Evolutionary conservation across 768 basidiomycete species (phyloP).

Genomic region (Lentinula detonsa): DNA sequence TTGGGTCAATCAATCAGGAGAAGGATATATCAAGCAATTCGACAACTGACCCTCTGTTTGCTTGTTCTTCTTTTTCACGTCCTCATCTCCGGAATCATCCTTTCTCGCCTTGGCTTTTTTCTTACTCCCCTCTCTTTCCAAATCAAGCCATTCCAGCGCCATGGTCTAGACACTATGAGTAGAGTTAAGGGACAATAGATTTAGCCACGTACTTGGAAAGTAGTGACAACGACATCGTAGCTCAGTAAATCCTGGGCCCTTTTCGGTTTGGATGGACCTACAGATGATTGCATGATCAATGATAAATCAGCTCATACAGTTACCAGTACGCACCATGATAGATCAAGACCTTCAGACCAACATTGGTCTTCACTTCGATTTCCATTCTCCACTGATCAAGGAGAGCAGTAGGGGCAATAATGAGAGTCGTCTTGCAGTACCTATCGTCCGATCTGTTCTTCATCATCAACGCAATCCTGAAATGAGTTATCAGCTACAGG

Average conservation of each 20-base stretch:
- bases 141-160: constrained; percentile 53
- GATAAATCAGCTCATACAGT: neutral
- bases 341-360: constrained; percentile 42
- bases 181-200: neutral
- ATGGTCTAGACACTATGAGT: constrained; percentile 35
- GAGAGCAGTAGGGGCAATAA: constrained; percentile 61
- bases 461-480: constrained; percentile 54
- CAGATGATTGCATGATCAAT: constrained; percentile 5
- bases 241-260: constrained; percentile 41
- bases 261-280: constrained; percentile 42
- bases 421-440: constrained; percentile 55
- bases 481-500: constrained; percentile 1
- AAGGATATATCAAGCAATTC: neutral
- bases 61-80: constrained; percentile 20
- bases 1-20: neutral
- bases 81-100: constrained; percentile 23
- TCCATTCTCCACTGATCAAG: constrained; percentile 64
- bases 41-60: constrained; percentile 24
- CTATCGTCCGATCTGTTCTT: constrained; percentile 46
- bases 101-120: constrained; percentile 25
- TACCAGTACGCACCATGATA: constrained; percentile 47
- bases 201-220: constrained; percentile 30
- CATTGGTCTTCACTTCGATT: constrained; percentile 51
- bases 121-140: constrained; percentile 41
- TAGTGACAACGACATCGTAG: constrained; percentile 61